phyloP scores from a whole-genome alignment of 179 eudicot genomes.

The Silene noctiflora region DNA sequence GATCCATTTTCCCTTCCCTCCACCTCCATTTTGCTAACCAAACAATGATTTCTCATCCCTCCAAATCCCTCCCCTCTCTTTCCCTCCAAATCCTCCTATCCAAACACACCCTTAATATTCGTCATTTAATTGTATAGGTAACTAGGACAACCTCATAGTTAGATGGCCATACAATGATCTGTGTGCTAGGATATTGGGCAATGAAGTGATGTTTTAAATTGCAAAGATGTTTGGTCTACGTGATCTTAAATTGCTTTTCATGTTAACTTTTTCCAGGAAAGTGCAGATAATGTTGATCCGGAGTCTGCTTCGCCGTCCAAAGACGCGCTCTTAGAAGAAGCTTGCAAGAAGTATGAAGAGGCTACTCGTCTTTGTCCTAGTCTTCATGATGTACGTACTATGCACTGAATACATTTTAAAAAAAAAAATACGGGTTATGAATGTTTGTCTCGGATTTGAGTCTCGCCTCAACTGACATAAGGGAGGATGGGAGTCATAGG shows the following conservation, averaged over 20 bases:
- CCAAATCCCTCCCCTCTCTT: too few species aligned
- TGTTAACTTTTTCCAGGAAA: constrained; percentile 56
- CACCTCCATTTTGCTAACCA: too few species aligned
- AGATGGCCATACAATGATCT: not conserved
- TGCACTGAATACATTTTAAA: not conserved
- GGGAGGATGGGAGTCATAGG: not conserved
- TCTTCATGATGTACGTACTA: constrained; percentile 80
- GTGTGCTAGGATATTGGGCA: not conserved
- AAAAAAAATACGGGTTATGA: not conserved
- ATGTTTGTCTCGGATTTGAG: not conserved
- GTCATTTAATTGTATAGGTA: not conserved
- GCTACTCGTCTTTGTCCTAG: constrained; percentile 90
- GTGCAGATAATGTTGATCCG: constrained; percentile 92
- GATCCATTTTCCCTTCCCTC: too few species aligned
- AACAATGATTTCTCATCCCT: too few species aligned
- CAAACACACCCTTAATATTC: too few species aligned
- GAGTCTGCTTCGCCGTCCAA: constrained; percentile 87
- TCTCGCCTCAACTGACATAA: not conserved
- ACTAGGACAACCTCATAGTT: not conserved
- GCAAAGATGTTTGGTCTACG: not conserved
- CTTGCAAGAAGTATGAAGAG: constrained; percentile 90
- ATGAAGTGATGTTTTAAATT: not conserved
- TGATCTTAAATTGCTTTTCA: not conserved
- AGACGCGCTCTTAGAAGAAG: constrained; percentile 93
- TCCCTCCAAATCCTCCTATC: too few species aligned